phyloP scores from a whole-genome alignment of 306 rosid genomes.

The Calophaca sinica region DNA sequence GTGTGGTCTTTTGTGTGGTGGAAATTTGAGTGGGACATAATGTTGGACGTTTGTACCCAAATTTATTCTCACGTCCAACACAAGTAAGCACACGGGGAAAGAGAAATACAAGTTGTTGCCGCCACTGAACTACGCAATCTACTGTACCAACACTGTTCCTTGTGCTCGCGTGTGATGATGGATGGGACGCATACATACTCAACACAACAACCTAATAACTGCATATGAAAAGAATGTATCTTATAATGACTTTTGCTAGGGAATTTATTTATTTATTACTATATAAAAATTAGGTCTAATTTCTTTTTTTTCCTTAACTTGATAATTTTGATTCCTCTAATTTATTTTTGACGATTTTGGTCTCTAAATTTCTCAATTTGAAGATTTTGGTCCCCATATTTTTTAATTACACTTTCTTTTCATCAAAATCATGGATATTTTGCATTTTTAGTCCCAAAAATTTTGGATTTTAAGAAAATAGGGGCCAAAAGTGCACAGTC shows the following conservation, averaged over 20 bases:
- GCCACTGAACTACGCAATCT: slow-evolving; percentile 16
- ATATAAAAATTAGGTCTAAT: too few relatives aligned
- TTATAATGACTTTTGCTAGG: not conserved
- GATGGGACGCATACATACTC: not conserved
- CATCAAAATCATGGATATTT: too few relatives aligned
- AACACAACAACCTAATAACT: not conserved
- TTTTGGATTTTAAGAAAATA: too few relatives aligned
- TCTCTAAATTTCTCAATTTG: too few relatives aligned
- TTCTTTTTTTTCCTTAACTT: too few relatives aligned
- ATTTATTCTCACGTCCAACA: slow-evolving; percentile 14
- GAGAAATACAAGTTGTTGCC: slow-evolving; percentile 27
- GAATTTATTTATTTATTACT: not conserved
- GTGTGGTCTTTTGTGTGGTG: not conserved
- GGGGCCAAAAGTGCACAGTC: too few relatives aligned
- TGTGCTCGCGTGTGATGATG: slow-evolving; percentile 13
- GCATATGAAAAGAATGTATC: not conserved
- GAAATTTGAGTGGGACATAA: slow-evolving; percentile 13
- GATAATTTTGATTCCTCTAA: too few relatives aligned
- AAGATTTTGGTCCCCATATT: too few relatives aligned
- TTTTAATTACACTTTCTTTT: too few relatives aligned
- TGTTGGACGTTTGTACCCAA: slow-evolving; percentile 29
- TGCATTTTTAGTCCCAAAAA: too few relatives aligned
- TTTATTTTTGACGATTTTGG: too few relatives aligned
- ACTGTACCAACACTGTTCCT: not conserved
- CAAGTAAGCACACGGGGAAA: slow-evolving; percentile 27